Evolutionary conservation across 768 basidiomycete genomes (phyloP).

Genomic region (Daedaleopsis nitida): DNA sequence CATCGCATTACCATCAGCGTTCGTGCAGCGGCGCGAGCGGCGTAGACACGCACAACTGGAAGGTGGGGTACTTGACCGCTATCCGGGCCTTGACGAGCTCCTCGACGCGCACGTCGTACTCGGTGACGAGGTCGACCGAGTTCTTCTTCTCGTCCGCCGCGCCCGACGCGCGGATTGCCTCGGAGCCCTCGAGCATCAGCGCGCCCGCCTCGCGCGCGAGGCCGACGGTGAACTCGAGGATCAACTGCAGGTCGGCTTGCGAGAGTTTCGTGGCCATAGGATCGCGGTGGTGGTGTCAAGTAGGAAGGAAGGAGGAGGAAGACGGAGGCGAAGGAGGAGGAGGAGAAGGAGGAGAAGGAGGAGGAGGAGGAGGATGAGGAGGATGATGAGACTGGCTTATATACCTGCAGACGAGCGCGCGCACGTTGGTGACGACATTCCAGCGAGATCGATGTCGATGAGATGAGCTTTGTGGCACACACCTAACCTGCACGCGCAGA

Average conservation of each 20-base stretch:
- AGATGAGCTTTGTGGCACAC: no score
- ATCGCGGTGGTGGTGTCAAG: not conserved
- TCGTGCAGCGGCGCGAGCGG: not conserved
- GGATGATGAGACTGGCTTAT: not conserved
- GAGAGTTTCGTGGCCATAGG: slow-evolving; percentile 37
- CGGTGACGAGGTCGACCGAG: slow-evolving; percentile 91
- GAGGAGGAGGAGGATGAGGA: not conserved
- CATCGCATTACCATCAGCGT: not conserved
- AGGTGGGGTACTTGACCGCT: slow-evolving; percentile 64
- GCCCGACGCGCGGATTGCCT: slow-evolving; percentile 64
- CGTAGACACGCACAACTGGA: slow-evolving; percentile 70
- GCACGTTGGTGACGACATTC: not conserved
- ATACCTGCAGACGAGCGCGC: not conserved
- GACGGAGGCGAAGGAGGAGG: not conserved
- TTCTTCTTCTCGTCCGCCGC: slow-evolving; percentile 85
- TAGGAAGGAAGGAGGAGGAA: no score
- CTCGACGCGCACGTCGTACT: slow-evolving; percentile 92
- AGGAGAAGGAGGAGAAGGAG: not conserved
- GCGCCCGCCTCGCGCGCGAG: slow-evolving; percentile 77
- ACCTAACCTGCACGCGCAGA: slow-evolving; percentile 2
- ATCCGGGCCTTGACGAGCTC: slow-evolving; percentile 77
- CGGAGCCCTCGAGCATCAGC: slow-evolving; percentile 76
- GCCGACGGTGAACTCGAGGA: slow-evolving; percentile 68
- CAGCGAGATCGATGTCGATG: slow-evolving; percentile 3
- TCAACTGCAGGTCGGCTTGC: slow-evolving; percentile 51